Conservation (phyloP, 352 stramenopile genomes). For the Phytophthora foliorum region DNA sequence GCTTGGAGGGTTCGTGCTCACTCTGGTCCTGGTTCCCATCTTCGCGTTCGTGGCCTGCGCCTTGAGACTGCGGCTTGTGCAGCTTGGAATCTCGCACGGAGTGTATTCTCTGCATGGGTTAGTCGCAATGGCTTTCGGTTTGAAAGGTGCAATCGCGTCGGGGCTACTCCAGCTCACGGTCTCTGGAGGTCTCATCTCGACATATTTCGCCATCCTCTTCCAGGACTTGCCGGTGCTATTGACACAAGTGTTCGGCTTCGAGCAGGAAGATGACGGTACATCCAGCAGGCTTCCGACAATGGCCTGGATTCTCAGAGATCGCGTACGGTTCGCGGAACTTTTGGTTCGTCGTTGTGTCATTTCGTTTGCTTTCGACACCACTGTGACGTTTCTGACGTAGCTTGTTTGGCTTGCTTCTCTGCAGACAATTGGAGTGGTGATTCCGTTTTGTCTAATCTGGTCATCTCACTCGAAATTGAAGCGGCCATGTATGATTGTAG, state of each 20-base stretch:
- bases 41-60: constrained; percentile 43
- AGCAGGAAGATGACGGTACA: constrained; percentile 36
- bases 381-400: neutral
- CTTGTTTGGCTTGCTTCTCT: neutral
- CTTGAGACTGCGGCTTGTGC: constrained; percentile 45
- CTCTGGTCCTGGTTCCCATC: constrained; percentile 43
- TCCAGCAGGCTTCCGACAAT: constrained; percentile 11
- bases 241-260: constrained; percentile 44
- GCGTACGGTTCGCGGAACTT: constrained; percentile 47
- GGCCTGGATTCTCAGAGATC: constrained; percentile 41
- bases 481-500: constrained; percentile 28
- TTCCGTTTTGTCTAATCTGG: constrained; percentile 51
- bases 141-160: constrained; percentile 38
- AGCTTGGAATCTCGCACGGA: constrained; percentile 56
- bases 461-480: constrained; percentile 47
- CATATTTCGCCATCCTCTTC: constrained; percentile 55
- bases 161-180: constrained; percentile 42
- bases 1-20: constrained; percentile 56
- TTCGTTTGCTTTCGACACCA: neutral
- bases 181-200: constrained; percentile 51
- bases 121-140: constrained; percentile 53
- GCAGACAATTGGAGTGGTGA: constrained; percentile 43
- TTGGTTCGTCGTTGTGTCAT: constrained; percentile 18
- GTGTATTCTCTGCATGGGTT: constrained; percentile 68
- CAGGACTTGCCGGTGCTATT: constrained; percentile 53